Evolutionary conservation across 106 monocot species (phyloP).

Genomic region (Hemerocallis citrina): DNA sequence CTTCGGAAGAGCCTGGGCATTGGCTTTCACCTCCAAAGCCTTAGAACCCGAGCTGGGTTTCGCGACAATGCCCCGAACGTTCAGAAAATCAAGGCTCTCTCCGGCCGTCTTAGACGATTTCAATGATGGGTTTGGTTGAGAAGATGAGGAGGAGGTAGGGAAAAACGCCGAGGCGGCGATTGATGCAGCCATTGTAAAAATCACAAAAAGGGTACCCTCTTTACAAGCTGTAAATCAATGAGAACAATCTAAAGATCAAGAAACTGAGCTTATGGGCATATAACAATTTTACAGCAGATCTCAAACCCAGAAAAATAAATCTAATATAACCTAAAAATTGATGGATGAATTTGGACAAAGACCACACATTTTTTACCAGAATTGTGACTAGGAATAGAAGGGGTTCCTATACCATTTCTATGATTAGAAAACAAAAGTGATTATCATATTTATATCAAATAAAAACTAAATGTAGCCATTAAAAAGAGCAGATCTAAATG

Average conservation of each 20-base stretch:
- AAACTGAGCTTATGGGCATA: background rate
- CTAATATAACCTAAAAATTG: too few relatives aligned
- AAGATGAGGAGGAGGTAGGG: constrained; percentile 28
- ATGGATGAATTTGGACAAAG: too few relatives aligned
- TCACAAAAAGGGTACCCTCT: background rate
- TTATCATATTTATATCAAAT: too few relatives aligned
- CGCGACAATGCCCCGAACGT: constrained; percentile 24
- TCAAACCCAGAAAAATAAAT: background rate
- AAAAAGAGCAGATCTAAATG: background rate
- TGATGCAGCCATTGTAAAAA: constrained; percentile 32
- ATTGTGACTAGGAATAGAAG: too few relatives aligned
- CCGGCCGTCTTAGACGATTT: constrained; percentile 17
- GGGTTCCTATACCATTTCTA: too few relatives aligned
- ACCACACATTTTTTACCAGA: too few relatives aligned
- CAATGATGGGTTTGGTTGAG: background rate
- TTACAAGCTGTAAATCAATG: background rate
- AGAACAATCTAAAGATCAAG: background rate
- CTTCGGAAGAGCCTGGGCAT: constrained; percentile 54
- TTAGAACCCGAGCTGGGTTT: constrained; percentile 31
- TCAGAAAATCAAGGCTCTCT: constrained; percentile 20
- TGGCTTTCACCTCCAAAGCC: constrained; percentile 36
- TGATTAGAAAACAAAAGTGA: too few relatives aligned
- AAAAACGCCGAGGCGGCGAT: constrained; percentile 51
- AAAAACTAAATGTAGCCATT: too few relatives aligned
- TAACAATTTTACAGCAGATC: background rate